phyloP scores from a whole-genome alignment of 495 filamentous ascomycete species.

The Chaetomidium leptoderma region DNA sequence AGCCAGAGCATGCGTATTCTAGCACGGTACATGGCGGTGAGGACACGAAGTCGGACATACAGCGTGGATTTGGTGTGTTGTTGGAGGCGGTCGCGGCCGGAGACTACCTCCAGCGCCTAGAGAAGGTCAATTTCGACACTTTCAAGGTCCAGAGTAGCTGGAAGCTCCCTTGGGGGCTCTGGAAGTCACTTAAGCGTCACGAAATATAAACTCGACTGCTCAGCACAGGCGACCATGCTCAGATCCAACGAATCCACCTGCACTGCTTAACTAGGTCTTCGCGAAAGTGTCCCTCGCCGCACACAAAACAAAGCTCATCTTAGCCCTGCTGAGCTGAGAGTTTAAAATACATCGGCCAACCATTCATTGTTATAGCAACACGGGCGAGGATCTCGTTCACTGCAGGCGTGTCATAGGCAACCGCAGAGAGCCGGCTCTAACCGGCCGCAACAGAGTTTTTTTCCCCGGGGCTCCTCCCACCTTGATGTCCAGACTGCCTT shows the following conservation, averaged over 20 bases:
- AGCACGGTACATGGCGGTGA: constrained; percentile 26
- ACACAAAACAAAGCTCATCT: too few relatives aligned
- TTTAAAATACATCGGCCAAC: too few relatives aligned
- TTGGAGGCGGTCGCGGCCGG: constrained; percentile 73
- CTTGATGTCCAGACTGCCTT: too few relatives aligned
- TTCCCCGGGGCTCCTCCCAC: not conserved
- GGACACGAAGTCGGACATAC: constrained; percentile 46
- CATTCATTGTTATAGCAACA: too few relatives aligned
- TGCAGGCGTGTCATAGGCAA: not conserved
- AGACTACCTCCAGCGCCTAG: constrained; percentile 71
- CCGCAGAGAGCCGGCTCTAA: not conserved
- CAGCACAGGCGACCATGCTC: not conserved
- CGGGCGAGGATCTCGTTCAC: not conserved
- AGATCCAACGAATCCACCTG: too few relatives aligned
- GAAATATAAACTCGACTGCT: constrained; percentile 42
- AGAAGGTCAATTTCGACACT: constrained; percentile 77
- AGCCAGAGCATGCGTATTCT: constrained; percentile 69
- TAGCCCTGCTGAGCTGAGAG: too few relatives aligned
- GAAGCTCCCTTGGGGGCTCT: constrained; percentile 84
- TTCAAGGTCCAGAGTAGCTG: constrained; percentile 68
- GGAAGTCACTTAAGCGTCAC: constrained; percentile 60
- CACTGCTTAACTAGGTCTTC: too few relatives aligned
- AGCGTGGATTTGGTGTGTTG: constrained; percentile 68
- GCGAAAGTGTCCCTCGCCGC: too few relatives aligned
- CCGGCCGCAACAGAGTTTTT: not conserved